phyloP scores from a whole-genome alignment of 129 eudicot species.

The Calendula officinalis region DNA sequence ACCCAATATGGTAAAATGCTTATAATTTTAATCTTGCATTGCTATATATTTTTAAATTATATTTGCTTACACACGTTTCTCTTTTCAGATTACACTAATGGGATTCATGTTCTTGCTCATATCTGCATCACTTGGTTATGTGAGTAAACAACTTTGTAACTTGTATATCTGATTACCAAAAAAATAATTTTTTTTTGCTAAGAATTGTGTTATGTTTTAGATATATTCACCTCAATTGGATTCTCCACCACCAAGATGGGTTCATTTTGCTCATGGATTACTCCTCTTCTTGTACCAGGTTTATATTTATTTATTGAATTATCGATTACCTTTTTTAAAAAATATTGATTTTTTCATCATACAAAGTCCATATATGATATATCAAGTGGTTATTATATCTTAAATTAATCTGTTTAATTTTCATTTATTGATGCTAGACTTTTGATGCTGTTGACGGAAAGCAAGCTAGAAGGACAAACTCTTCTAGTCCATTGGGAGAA shows the following conservation, averaged over 20 bases:
- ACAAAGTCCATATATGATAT: too few species aligned
- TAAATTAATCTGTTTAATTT: neutral
- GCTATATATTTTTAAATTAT: neutral
- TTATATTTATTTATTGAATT: constrained; percentile 12
- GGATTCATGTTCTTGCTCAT: constrained; percentile 85
- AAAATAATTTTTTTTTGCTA: too few species aligned
- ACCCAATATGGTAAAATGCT: constrained; percentile 80
- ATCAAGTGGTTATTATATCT: neutral
- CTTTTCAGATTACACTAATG: constrained; percentile 76
- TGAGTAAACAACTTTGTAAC: constrained; percentile 40
- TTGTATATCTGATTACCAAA: neutral
- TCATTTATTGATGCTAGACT: constrained; percentile 42
- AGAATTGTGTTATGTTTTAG: constrained; percentile 33
- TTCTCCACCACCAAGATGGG: constrained; percentile 99
- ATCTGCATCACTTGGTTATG: constrained; percentile 93
- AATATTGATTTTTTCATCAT: neutral
- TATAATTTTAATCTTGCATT: neutral
- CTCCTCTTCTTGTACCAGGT: constrained; percentile 97
- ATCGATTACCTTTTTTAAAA: neutral
- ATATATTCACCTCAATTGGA: constrained; percentile 92
- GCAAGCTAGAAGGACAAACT: constrained; percentile 98
- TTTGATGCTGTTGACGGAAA: constrained; percentile 99
- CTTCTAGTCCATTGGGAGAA: constrained; percentile 98
- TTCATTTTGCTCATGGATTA: constrained; percentile 85
- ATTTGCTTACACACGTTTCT: constrained; percentile 21